Conservation (phyloP, 139 green algal genomes). For the Ettlia oleoabundans region DNA sequence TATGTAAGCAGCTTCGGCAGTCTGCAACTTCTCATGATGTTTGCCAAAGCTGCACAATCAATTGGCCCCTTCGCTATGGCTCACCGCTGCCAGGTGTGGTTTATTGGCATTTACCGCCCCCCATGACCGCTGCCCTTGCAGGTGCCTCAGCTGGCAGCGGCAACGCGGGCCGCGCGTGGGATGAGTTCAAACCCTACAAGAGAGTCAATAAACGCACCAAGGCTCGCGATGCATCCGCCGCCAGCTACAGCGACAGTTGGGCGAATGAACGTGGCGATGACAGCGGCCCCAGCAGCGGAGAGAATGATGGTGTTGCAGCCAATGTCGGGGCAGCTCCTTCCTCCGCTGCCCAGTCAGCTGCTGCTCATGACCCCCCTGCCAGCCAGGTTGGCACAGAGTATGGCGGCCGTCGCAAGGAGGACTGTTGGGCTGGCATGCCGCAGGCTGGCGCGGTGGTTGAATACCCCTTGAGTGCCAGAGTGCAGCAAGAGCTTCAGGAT, state of each 20-base stretch:
- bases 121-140: neutral
- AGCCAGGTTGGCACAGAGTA: too few relatives aligned
- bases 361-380: too few relatives aligned
- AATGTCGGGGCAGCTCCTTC: neutral
- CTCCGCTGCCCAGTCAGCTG: too few relatives aligned
- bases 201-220: slow-evolving; percentile 53
- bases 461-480: slow-evolving; percentile 58
- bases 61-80: neutral
- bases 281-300: neutral
- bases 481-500: slow-evolving; percentile 49
- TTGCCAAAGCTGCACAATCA: too few relatives aligned
- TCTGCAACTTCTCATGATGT: neutral
- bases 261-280: too few relatives aligned
- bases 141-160: slow-evolving; percentile 42
- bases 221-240: slow-evolving; percentile 39
- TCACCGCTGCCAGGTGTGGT: too few relatives aligned
- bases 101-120: too few relatives aligned
- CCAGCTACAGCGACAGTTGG: slow-evolving; percentile 27
- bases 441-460: slow-evolving; percentile 54
- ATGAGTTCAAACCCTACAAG: slow-evolving; percentile 70
- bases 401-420: neutral
- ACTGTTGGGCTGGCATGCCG: neutral
- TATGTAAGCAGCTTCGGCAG: neutral
- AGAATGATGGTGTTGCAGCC: neutral
- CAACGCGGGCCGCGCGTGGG: slow-evolving; percentile 55